A percentile compares a stretch with the other conserved stretches of the same genome.
Evolutionary conservation across 306 rosid species (phyloP).

Genomic region (Cicer cuneatum): DNA sequence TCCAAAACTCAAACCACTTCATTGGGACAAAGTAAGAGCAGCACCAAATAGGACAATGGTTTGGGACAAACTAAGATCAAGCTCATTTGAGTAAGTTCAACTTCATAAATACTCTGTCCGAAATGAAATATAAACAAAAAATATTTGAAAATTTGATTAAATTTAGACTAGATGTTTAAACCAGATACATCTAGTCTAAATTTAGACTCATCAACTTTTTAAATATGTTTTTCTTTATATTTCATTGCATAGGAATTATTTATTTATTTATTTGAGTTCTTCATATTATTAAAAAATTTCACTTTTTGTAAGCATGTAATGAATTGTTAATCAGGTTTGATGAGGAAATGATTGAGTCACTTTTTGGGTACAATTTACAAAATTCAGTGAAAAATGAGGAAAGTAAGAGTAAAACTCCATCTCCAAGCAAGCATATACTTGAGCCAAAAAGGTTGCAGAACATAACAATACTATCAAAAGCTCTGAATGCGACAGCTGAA

Average conservation of each 20-base stretch:
- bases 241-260: neutral
- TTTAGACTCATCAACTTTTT: no score
- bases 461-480: conserved; percentile 90
- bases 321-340: conserved; percentile 69
- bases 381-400: conserved; percentile 77
- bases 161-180: no score
- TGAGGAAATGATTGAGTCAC: conserved; percentile 98
- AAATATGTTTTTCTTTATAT: no score
- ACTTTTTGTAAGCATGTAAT: conserved; percentile 18
- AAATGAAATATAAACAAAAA: no score
- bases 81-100: conserved; percentile 90
- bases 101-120: neutral
- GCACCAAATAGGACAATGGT: conserved; percentile 91
- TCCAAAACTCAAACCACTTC: conserved; percentile 93
- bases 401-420: conserved; percentile 82
- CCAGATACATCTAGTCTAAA: no score
- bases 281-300: neutral
- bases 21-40: conserved; percentile 99
- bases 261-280: neutral
- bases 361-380: conserved; percentile 90
- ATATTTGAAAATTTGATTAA: no score
- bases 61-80: conserved; percentile 92
- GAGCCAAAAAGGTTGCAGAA: conserved; percentile 98
- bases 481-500: conserved; percentile 75
- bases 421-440: conserved; percentile 91